phyloP scores from a whole-genome alignment of 768 basidiomycete genomes.

The Tulasnella sp. region DNA sequence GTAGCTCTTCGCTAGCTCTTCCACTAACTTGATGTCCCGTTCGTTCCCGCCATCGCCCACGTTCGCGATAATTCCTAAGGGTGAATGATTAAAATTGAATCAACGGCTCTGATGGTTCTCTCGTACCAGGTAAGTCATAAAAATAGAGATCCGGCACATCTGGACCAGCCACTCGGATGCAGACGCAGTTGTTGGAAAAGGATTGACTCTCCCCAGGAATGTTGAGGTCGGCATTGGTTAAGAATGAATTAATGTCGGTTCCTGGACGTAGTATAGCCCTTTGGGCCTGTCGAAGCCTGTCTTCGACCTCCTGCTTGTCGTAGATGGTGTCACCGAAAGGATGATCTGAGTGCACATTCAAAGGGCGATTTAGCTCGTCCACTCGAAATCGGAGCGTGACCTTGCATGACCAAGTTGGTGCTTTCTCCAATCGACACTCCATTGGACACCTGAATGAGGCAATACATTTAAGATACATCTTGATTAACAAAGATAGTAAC shows the following conservation, averaged over 20 bases:
- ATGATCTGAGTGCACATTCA: conserved; percentile 15
- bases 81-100: neutral
- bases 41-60: conserved; percentile 3
- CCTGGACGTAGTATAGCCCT: conserved; percentile 18
- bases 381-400: conserved; percentile 26
- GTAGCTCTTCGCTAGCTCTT: conserved; percentile 5
- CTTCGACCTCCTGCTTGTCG: conserved; percentile 16
- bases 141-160: conserved; percentile 52
- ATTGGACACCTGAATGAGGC: conserved; percentile 26
- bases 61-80: conserved; percentile 13
- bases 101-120: neutral
- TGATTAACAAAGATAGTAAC: conserved; percentile 25
- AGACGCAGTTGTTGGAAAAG: conserved; percentile 47
- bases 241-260: conserved; percentile 1
- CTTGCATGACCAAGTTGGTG: conserved; percentile 24
- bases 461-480: neutral
- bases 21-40: conserved; percentile 6
- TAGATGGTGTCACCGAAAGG: conserved; percentile 9
- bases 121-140: conserved; percentile 44
- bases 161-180: conserved; percentile 43
- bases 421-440: conserved; percentile 25
- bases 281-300: conserved; percentile 18
- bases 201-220: too few relatives aligned
- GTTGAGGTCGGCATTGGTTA: conserved; percentile 1
- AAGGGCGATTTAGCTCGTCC: conserved; percentile 17